Evolutionary conservation across 768 basidiomycete genomes (phyloP), one percentile per base, ranked within the genome.

Genomic region (Trichaptum fuscoviolaceum): DNA sequence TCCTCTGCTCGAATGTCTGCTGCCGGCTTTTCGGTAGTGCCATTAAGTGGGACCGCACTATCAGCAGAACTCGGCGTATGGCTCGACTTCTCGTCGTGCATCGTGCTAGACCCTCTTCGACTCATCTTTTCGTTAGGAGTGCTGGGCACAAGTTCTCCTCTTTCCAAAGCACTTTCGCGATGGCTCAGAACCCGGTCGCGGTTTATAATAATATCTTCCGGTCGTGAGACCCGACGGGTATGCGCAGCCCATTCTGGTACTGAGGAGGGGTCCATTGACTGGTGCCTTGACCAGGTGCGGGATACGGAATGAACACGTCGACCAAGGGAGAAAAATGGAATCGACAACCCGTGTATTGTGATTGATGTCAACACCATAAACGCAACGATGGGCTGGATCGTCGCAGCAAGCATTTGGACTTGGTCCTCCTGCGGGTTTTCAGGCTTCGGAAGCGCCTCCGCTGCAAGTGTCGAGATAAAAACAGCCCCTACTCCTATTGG

Each of bases 341-440:
- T 97, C 12, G 94, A 96, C 8, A 97, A 81, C 1, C 95, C 96
- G 72, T 94, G 93, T 20, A 92, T 86, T 20, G 90, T 61, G 68
- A 98, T 92, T 0, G 94, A 96, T 71, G 87, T 89, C 8, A 99
- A 83, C 3, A 99, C 97, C 87, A 99, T 89, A 76, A 97, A 98
- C 0, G 91, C 89, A 15, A 95, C 92, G 70, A 99, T 93, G 0
- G 97, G 97, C 74, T 96, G 92, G 65, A 99, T 95, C 5, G 87
- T 81, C 15, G 87, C 81, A 1, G 86, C 83, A 20, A 99, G 81
- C 17, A 89, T 75, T 65, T 90, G 84, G 10, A 85, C 79, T 73
- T 92, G 88, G n/a, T 80, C 79, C 35, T 79, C 77, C 0, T 88
- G 84, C 6, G 85, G 81, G 25, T 70, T 71, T 25, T 75, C 70